Percentiles rank a stretch among this genome's conserved stretches.
phyloP scores from a whole-genome alignment of 495 filamentous ascomycete genomes.

The Penicillium pancosmium region DNA sequence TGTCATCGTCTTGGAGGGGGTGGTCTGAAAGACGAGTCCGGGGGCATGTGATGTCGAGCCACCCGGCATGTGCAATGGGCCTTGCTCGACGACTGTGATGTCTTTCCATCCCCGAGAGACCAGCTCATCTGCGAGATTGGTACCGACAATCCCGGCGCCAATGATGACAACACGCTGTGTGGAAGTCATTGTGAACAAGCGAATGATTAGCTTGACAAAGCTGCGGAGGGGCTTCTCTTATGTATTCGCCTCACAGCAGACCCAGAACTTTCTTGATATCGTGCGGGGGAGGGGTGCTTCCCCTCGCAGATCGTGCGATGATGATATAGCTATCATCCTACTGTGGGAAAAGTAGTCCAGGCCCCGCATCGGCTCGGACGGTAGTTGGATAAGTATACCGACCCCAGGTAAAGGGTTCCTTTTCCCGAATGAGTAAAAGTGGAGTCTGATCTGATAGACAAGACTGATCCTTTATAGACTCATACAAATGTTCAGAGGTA shows the following conservation, averaged over 20 bases:
- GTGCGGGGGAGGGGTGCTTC: conserved; percentile 16
- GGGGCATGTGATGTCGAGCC: conserved; percentile 58
- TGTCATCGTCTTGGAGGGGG: conserved; percentile 53
- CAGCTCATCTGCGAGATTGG: conserved; percentile 56
- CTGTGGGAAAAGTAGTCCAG: conserved; percentile 8
- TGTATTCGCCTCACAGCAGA: conserved; percentile 5
- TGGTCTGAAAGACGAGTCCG: conserved; percentile 55
- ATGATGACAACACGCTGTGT: conserved; percentile 51
- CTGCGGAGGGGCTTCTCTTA: conserved; percentile 11
- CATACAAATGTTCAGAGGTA: background rate
- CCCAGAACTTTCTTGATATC: conserved; percentile 7
- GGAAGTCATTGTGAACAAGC: conserved; percentile 22
- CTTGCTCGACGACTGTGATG: conserved; percentile 58
- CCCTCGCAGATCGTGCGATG: conserved; percentile 21
- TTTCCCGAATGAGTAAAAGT: conserved; percentile 14
- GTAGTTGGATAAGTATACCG: conserved; percentile 20
- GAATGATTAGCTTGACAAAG: conserved; percentile 11
- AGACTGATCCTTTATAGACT: background rate
- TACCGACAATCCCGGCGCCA: conserved; percentile 56
- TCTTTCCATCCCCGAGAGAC: conserved; percentile 51
- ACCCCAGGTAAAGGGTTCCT: conserved; percentile 12
- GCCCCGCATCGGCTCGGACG: conserved; percentile 24
- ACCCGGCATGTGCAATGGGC: conserved; percentile 52
- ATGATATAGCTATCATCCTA: conserved; percentile 11
- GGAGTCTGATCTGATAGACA: background rate